Percentiles rank a stretch among this genome's conserved stretches.
Conservation (phyloP, 805 yeast species). For the Saccharomycopsis microspora region DNA sequence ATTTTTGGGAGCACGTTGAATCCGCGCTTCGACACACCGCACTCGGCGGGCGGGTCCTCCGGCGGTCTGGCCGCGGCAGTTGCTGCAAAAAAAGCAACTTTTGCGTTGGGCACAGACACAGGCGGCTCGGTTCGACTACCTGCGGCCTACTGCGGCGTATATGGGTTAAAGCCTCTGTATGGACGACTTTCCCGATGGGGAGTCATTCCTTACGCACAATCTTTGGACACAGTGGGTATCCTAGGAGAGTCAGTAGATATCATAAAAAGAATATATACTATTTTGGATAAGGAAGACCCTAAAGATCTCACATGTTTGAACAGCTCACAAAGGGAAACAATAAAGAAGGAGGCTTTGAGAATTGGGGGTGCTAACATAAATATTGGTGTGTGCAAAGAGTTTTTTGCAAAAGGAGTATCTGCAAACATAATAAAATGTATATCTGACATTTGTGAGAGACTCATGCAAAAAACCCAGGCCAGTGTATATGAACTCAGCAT, state of each 20-base stretch:
- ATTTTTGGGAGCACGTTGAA: slow-evolving; percentile 47
- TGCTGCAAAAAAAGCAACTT: slow-evolving; percentile 55
- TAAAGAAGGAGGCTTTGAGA: slow-evolving; percentile 7
- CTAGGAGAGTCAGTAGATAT: slow-evolving; percentile 38
- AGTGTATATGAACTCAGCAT: slow-evolving; percentile 53
- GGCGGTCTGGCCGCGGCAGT: slow-evolving; percentile 96
- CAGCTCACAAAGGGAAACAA: slow-evolving; percentile 23
- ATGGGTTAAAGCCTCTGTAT: slow-evolving; percentile 90
- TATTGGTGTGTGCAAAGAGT: slow-evolving; percentile 71
- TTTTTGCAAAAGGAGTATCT: slow-evolving; percentile 44
- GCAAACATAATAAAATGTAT: slow-evolving; percentile 36
- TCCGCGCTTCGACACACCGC: slow-evolving; percentile 28
- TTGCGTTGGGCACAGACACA: slow-evolving; percentile 89
- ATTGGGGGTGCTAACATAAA: slow-evolving; percentile 24
- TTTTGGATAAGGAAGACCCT: slow-evolving; percentile 49
- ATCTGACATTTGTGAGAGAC: slow-evolving; percentile 29
- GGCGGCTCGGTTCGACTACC: slow-evolving; percentile 96
- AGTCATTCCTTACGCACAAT: slow-evolving; percentile 84
- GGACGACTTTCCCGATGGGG: slow-evolving; percentile 92
- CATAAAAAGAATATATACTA: slow-evolving; percentile 39
- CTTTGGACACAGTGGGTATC: slow-evolving; percentile 89
- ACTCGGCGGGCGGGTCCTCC: slow-evolving; percentile 73
- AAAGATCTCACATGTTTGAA: slow-evolving; percentile 72
- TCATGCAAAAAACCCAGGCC: slow-evolving; percentile 31
- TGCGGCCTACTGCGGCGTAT: slow-evolving; percentile 71